Conservation (phyloP, 1,284 basidiomycete genomes). For the Rhodotorula sp. region DNA sequence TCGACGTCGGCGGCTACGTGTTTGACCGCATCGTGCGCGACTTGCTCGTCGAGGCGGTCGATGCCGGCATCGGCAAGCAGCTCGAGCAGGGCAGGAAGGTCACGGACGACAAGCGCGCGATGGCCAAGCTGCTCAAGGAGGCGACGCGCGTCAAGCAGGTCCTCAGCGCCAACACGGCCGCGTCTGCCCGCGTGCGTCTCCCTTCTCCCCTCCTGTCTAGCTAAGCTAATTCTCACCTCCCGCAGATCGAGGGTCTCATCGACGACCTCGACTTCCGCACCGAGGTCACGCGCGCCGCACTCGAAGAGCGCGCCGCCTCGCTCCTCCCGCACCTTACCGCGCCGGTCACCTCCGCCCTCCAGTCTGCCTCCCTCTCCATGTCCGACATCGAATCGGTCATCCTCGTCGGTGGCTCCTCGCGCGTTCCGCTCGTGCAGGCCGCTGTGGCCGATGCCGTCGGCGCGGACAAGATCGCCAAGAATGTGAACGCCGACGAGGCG, state of each 20-base stretch:
- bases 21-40: slow-evolving; percentile 83
- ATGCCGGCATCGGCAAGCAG: slow-evolving; percentile 62
- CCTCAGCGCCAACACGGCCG: slow-evolving; percentile 87
- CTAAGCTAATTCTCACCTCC: not conserved
- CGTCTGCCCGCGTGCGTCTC: slow-evolving; percentile 64
- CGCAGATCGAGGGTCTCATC: slow-evolving; percentile 78
- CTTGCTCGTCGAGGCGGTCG: slow-evolving; percentile 71
- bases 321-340: slow-evolving; percentile 60
- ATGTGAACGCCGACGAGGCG: slow-evolving; percentile 97
- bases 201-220: not conserved
- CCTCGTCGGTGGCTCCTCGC: slow-evolving; percentile 82
- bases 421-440: slow-evolving; percentile 88
- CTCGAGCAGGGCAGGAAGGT: slow-evolving; percentile 45
- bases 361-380: slow-evolving; percentile 67
- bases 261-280: slow-evolving; percentile 89
- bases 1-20: slow-evolving; percentile 74
- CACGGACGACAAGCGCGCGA: slow-evolving; percentile 69
- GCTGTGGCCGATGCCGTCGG: slow-evolving; percentile 76
- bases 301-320: slow-evolving; percentile 72
- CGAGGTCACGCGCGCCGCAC: slow-evolving; percentile 71
- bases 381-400: slow-evolving; percentile 84
- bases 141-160: slow-evolving; percentile 88
- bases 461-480: slow-evolving; percentile 79
- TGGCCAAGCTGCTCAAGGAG: slow-evolving; percentile 93
- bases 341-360: slow-evolving; percentile 77